Conservation (phyloP, 495 filamentous ascomycete species). For the Penicillium steckii region DNA sequence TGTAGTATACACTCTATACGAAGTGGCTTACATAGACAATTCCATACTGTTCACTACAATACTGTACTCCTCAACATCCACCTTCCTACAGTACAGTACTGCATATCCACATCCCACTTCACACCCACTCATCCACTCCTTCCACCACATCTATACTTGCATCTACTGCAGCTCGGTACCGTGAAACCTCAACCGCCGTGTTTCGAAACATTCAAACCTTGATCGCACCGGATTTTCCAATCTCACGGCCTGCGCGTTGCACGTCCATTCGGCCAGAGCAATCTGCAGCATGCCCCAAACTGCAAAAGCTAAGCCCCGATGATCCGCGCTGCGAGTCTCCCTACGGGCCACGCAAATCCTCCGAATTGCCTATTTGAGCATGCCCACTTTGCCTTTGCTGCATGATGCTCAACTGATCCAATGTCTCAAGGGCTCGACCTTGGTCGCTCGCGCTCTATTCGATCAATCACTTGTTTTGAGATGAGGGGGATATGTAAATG, state of each 20-base stretch:
- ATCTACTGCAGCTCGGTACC: background rate
- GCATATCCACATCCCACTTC: no score
- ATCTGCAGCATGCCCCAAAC: conserved; percentile 32
- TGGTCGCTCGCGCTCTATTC: background rate
- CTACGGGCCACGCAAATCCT: conserved; percentile 11
- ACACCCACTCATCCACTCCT: background rate
- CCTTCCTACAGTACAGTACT: background rate
- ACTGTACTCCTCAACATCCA: background rate
- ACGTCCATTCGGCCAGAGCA: conserved; percentile 25
- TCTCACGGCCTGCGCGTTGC: conserved; percentile 27
- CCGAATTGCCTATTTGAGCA: conserved; percentile 5
- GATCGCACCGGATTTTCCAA: conserved; percentile 16
- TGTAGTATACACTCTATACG: no score
- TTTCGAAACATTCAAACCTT: conserved; percentile 1
- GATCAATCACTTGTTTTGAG: background rate
- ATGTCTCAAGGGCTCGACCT: background rate
- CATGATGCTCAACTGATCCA: background rate
- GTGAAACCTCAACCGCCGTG: background rate
- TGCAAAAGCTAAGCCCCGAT: conserved; percentile 33
- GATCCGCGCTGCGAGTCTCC: conserved; percentile 20
- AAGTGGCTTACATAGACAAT: no score
- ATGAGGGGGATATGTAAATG: background rate
- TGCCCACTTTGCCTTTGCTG: background rate
- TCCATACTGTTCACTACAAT: no score
- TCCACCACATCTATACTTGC: background rate